Evolutionary conservation across 768 basidiomycete species (phyloP), one percentile per base, ranked within the genome.

Genomic region (Tylopilus sp.): DNA sequence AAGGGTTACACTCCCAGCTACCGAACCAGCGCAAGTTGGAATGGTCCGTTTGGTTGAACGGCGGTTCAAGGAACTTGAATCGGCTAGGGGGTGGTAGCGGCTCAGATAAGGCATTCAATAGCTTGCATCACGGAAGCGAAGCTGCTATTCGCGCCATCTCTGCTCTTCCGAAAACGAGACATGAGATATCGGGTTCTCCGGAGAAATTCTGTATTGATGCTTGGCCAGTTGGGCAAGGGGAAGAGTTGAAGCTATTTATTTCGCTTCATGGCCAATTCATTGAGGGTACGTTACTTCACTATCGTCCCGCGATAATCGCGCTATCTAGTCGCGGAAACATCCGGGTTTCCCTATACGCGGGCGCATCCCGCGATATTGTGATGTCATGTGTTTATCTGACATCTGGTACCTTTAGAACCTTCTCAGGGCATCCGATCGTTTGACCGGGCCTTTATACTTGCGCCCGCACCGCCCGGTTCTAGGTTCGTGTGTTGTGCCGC

Each of bases 171-270:
- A 72, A 70, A 41, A 97, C 94, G 6, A 81, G 76, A 60, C 97
- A 98, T 63, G 91, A 94, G 57, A 81, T 98, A 41, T 72, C 78
- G 24, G 83, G 85, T 8, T 82, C 90, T 2, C 77, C 88, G 0
- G 85, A 86, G 62, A 92, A 87, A 63, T 98, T 97, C 69, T 84
- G 83, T 55, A 78, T 97, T 30, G 97, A 99, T 61, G 82, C 89
- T 1, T 92, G 89, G 77, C 89, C 84, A 6, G 79, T 92, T 36
- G 76, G 75, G 26, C 81, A 83, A 55, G 86, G 84, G 40, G 80
- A 79, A 38, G 63, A 69, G 54, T 62, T 72, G 34, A 83, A 79
- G 65, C 72, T 81, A 17, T 78, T 96, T 56, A 75, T 92, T 54
- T 83, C 81, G 41, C 76, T 98, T 17, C 92, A 97, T 66, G 95